phyloP scores from a whole-genome alignment of 2,329 filamentous ascomycete species.

The Triangularia setosa region DNA sequence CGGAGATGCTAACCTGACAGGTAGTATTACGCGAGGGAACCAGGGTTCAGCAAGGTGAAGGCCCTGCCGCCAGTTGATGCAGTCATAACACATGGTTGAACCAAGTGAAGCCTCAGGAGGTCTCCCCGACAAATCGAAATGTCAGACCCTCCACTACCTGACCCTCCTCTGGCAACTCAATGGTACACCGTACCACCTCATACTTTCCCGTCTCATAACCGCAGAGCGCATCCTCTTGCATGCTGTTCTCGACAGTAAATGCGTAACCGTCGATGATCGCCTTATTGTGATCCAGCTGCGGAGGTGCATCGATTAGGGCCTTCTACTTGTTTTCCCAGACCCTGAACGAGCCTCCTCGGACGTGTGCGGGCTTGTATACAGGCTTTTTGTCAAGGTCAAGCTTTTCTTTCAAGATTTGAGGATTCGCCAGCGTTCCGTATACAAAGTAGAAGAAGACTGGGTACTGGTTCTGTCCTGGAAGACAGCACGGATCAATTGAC shows the following conservation, averaged over 20 bases:
- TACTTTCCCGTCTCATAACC: constrained; percentile 37
- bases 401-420: constrained; percentile 29
- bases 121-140: constrained; percentile 25
- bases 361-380: constrained; percentile 27
- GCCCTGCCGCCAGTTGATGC: not conserved
- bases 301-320: constrained; percentile 34
- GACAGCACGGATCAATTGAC: not conserved
- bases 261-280: constrained; percentile 28
- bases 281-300: constrained; percentile 1
- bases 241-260: constrained; percentile 28
- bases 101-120: not conserved
- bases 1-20: constrained; percentile 4
- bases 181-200: constrained; percentile 35
- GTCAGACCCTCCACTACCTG: constrained; percentile 23
- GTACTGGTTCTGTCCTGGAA: constrained; percentile 21
- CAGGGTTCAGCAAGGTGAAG: not conserved
- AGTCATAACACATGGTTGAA: too few relatives aligned
- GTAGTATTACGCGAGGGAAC: not conserved
- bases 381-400: constrained; percentile 29
- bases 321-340: constrained; percentile 39
- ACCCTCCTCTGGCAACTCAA: constrained; percentile 20
- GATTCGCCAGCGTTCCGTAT: constrained; percentile 37
- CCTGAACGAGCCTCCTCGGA: constrained; percentile 31
- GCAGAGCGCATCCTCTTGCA: constrained; percentile 33
- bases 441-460: constrained; percentile 43